These are phyloP conservation scores for Nakaseomyces sp. DNA, from an alignment of 1,139 yeast genomes.

Conservation along the genomic window DNA sequence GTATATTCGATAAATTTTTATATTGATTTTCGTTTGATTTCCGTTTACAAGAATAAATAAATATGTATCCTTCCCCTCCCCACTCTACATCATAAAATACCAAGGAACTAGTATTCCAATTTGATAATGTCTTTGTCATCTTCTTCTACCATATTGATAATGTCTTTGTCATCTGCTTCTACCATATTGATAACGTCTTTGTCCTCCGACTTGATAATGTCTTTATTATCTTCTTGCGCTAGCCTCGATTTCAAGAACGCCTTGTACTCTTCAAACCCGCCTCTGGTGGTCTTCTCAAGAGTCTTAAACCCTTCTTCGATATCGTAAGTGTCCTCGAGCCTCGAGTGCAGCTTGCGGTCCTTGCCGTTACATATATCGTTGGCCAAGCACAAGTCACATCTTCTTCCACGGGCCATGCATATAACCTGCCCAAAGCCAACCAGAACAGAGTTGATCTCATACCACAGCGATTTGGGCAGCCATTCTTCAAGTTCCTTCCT, in stretches of 20 bases:
- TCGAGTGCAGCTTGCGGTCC: neutral
- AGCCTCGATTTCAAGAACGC: neutral
- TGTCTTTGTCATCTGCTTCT: too few relatives aligned
- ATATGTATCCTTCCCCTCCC: too few relatives aligned
- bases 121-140: too few relatives aligned
- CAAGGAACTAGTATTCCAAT: too few relatives aligned
- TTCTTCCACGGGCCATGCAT: conserved; percentile 62
- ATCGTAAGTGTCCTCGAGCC: neutral
- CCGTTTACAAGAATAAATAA: neutral
- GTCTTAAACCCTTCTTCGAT: conserved; percentile 4
- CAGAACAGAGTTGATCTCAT: conserved; percentile 70
- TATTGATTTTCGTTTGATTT: neutral
- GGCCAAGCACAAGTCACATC: conserved; percentile 59
- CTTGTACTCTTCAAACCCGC: conserved; percentile 8
- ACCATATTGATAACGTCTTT: too few relatives aligned
- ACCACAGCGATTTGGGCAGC: conserved; percentile 70
- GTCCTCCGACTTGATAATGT: neutral
- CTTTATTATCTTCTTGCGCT: too few relatives aligned
- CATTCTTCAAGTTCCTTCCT: conserved; percentile 60
- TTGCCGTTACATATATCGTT: conserved; percentile 14
- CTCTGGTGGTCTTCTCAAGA: conserved; percentile 9
- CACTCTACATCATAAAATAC: too few relatives aligned
- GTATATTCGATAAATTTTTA: neutral
- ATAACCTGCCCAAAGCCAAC: conserved; percentile 93
- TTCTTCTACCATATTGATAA: too few relatives aligned